phyloP scores from a whole-genome alignment of 176 grass and related monocot species.

The Cocos nucifera region DNA sequence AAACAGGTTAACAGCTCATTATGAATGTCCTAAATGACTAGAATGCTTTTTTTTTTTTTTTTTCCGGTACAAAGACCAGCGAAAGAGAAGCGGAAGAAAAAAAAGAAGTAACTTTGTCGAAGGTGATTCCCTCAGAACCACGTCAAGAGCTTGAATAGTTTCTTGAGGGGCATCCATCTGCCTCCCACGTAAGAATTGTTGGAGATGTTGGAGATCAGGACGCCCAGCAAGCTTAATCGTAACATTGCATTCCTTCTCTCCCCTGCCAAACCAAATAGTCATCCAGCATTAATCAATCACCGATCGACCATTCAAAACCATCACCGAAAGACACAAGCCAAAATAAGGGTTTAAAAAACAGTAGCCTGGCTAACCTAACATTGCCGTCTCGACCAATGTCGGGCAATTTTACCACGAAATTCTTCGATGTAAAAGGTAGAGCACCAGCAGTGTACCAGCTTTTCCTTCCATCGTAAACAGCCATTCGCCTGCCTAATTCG shows the following conservation, averaged over 20 bases:
- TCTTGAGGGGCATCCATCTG: constrained; percentile 79
- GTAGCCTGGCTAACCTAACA: too few species aligned
- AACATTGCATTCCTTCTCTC: constrained; percentile 63
- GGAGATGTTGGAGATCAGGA: constrained; percentile 51
- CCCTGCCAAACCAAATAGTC: constrained; percentile 10
- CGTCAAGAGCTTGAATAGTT: constrained; percentile 77
- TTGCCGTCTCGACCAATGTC: constrained; percentile 9
- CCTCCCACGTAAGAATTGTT: constrained; percentile 43
- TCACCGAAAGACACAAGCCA: too few species aligned
- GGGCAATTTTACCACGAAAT: constrained; percentile 48
- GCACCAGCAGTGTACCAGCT: constrained; percentile 78
- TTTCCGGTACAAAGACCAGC: not conserved
- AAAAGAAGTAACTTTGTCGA: constrained; percentile 36
- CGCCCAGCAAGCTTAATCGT: constrained; percentile 52
- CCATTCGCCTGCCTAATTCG: constrained; percentile 43
- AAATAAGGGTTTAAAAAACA: too few species aligned
- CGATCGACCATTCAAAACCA: too few species aligned
- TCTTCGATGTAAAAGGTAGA: constrained; percentile 64
- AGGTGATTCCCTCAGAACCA: constrained; percentile 77
- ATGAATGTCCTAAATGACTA: too few species aligned
- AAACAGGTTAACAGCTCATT: not conserved
- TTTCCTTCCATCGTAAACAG: constrained; percentile 77
- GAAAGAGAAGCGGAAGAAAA: not conserved
- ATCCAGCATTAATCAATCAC: too few species aligned
- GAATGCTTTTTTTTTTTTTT: too few species aligned